Evolutionary conservation across 805 yeast genomes (phyloP), one percentile per base, ranked within the genome.

Genomic region (Diddensiella caesifluorescens): DNA sequence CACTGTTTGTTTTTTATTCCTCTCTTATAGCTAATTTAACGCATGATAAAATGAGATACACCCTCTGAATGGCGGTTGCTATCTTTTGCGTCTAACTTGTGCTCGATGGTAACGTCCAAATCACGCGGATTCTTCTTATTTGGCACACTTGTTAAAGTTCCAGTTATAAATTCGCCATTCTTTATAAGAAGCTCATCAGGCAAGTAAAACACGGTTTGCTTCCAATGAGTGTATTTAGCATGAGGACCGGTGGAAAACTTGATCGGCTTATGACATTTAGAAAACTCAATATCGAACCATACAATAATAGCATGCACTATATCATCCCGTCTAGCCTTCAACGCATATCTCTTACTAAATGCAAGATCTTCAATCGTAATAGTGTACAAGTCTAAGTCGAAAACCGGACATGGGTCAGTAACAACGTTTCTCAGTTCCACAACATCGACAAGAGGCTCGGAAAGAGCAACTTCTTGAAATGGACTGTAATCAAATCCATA

Each of bases 401-500:
- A 75, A 50, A 92, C 66, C 55, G 80, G 73, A 48, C 73, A 70
- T 29, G 83, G 74, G 21, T 83, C 75, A n/a, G 98, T 83, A 39
- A 73, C 77, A 40, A 92, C 80, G 44, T 81, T 68, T 21, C 79
- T 65, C 61, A 82, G 75, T 48, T 90, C 89, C 42, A 92, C 97
- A n/a, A 81, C 82, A 62, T 92, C 98, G 31, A 92, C 97, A 52
- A 92, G 74, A 16, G 99, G 99, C 65, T 92, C 98, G 34, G 79
- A 73, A 80, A 86, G 81, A 33, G 95, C 92, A 42, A 86, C 64
- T 38, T 83, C 79, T 51, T 83, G 79, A 64, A 92, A 89, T 35
- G 96, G 97, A 32, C 90, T 70, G 67, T 85, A 92, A 63, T 94
- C 97, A 57, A 92, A 92, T 3, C 99, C 98, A 57, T 92, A 92